Evolutionary conservation across 768 basidiomycete genomes (phyloP).

Genomic region (Pleurotus platypus): DNA sequence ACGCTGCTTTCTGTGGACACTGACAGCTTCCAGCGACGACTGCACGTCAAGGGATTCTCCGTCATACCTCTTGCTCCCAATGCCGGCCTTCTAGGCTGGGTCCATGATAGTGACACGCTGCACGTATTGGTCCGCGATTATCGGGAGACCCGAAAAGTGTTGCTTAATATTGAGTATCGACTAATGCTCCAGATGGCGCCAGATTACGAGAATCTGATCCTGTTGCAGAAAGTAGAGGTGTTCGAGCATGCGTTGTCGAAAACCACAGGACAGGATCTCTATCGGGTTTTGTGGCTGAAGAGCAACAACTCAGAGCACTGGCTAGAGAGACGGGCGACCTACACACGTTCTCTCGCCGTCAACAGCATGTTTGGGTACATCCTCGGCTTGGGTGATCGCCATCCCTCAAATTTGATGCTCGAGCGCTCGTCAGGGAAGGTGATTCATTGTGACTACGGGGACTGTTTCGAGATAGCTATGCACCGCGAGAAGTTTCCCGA

Average conservation of each 20-base stretch:
- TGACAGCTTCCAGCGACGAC: constrained; percentile 90
- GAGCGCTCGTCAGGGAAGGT: constrained; percentile 91
- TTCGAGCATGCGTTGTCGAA: constrained; percentile 99
- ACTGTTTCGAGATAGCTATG: constrained; percentile 99
- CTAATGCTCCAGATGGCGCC: constrained; percentile 99
- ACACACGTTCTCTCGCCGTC: constrained; percentile 94
- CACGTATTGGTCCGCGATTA: constrained; percentile 96
- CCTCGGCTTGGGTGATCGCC: constrained; percentile 91
- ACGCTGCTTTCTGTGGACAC: constrained; percentile 89
- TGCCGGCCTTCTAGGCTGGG: constrained; percentile 93
- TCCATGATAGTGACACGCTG: constrained; percentile 91
- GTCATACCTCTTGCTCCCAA: constrained; percentile 97
- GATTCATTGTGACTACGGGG: constrained; percentile 96
- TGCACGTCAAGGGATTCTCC: constrained; percentile 92
- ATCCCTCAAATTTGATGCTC: constrained; percentile 92
- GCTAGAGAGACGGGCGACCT: constrained; percentile 95
- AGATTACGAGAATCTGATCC: constrained; percentile 91
- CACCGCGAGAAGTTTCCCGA: constrained; percentile 98
- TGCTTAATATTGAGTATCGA: constrained; percentile 96
- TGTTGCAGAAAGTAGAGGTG: constrained; percentile 97
- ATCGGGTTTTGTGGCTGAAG: constrained; percentile 95
- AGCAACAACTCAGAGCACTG: constrained; percentile 95
- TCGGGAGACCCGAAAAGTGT: constrained; percentile 91
- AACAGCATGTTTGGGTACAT: constrained; percentile 99
- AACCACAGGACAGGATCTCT: constrained; percentile 96